Conservation (phyloP, 306 rosid species). For the Comarum palustre region DNA sequence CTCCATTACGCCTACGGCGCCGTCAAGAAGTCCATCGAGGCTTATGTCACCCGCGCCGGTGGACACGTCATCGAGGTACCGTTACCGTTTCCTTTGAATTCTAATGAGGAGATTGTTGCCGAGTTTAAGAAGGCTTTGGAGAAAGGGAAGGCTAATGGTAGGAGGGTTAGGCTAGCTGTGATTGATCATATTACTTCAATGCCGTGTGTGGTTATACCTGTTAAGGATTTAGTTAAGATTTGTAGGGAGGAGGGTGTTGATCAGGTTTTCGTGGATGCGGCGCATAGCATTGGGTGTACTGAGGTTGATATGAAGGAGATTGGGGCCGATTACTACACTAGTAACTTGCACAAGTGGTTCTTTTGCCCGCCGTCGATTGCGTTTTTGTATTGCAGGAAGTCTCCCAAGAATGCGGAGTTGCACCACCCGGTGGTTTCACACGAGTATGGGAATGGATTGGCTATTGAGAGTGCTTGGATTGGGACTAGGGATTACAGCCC, state of each 20-base stretch:
- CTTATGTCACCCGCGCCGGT: conserved; percentile 82
- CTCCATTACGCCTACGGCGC: conserved; percentile 90
- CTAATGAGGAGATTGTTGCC: conserved; percentile 60
- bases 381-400: conserved; percentile 54
- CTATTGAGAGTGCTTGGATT: conserved; percentile 93
- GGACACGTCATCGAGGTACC: conserved; percentile 79
- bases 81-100: conserved; percentile 75
- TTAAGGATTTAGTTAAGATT: conserved; percentile 71
- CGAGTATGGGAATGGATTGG: conserved; percentile 94
- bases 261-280: conserved; percentile 89
- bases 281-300: conserved; percentile 85
- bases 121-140: conserved; percentile 74
- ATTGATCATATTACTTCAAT: conserved; percentile 94
- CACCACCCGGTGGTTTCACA: conserved; percentile 96
- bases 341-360: conserved; percentile 94
- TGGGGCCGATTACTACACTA: conserved; percentile 95
- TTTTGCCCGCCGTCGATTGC: conserved; percentile 96
- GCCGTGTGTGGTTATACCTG: conserved; percentile 88
- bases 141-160: conserved; percentile 66
- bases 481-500: conserved; percentile 96
- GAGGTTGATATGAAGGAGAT: conserved; percentile 82
- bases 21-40: conserved; percentile 87
- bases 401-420: conserved; percentile 43
- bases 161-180: conserved; percentile 74
- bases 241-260: conserved; percentile 97